A percentile compares a stretch with the other conserved stretches of the same genome.
Evolutionary conservation across 2,329 filamentous ascomycete species (phyloP).

Genomic region (Chrysoporthe deuterocubensis): DNA sequence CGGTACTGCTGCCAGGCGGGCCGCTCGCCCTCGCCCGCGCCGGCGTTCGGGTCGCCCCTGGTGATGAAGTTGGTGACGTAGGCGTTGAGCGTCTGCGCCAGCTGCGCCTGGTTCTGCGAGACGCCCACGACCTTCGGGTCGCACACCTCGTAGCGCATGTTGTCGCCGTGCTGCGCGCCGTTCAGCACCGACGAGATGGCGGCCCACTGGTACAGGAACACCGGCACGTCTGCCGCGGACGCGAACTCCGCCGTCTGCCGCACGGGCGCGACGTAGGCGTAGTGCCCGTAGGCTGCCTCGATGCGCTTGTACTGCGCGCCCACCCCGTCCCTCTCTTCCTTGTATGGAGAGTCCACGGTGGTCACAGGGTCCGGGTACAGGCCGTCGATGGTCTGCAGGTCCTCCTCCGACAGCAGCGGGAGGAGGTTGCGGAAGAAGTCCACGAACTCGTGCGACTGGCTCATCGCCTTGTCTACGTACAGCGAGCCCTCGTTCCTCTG

Average conservation of each 20-base stretch:
- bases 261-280: conserved; percentile 57
- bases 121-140: conserved; percentile 40
- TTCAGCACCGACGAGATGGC: conserved; percentile 46
- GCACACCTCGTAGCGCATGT: conserved; percentile 52
- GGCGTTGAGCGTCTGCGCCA: conserved; percentile 48
- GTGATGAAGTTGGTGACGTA: conserved; percentile 55
- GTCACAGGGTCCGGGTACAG: conserved; percentile 47
- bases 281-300: conserved; percentile 58
- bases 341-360: conserved; percentile 40
- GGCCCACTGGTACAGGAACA: conserved; percentile 60
- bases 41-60: conserved; percentile 49
- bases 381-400: conserved; percentile 40
- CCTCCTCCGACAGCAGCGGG: conserved; percentile 41
- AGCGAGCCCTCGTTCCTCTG: conserved; percentile 49
- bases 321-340: conserved; percentile 44
- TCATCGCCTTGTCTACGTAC: conserved; percentile 45
- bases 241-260: conserved; percentile 52
- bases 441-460: conserved; percentile 39
- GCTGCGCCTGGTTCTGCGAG: conserved; percentile 45
- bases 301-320: conserved; percentile 58
- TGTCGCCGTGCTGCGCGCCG: conserved; percentile 53
- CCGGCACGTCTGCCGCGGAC: conserved; percentile 40
- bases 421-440: conserved; percentile 45
- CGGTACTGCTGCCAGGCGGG: conserved; percentile 44
- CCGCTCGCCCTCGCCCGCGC: conserved; percentile 35